These are phyloP conservation scores for Viridothelium virens DNA, from an alignment of 495 filamentous ascomycete species.

Conservation along the genomic window DNA sequence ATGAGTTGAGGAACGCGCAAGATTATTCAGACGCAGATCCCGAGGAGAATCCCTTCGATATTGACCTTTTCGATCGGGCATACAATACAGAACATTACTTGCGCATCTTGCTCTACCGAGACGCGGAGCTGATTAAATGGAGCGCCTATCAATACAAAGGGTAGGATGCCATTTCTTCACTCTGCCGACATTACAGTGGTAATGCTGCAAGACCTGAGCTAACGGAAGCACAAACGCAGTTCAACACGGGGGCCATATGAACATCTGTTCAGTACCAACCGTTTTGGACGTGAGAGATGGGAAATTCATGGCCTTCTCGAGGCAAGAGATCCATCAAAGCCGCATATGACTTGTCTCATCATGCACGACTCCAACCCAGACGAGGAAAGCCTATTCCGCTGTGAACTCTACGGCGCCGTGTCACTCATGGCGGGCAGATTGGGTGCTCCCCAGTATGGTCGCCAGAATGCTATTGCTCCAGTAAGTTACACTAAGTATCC, in stretches of 20 bases:
- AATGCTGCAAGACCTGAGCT: not conserved
- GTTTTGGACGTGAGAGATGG: not conserved
- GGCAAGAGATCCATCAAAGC: not conserved
- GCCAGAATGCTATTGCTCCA: not conserved
- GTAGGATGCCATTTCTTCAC: not conserved
- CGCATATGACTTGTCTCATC: not conserved
- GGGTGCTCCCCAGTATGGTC: not conserved
- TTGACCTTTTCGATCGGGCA: not conserved
- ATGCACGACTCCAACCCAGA: not conserved
- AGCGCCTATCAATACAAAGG: too few relatives aligned
- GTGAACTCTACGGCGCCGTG: not conserved
- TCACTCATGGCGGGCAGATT: not conserved
- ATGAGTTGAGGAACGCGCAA: not conserved
- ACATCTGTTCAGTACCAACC: not conserved
- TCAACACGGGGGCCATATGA: not conserved
- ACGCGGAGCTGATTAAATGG: too few relatives aligned
- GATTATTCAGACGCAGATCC: not conserved
- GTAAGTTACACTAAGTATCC: not conserved
- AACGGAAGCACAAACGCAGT: not conserved
- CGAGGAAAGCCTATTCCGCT: not conserved
- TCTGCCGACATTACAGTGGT: not conserved
- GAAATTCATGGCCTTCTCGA: not conserved
- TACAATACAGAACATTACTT: not conserved
- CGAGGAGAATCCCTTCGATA: not conserved
- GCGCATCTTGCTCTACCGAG: too few relatives aligned